These are phyloP conservation scores for Inonotus obliquus DNA, from an alignment of 1,284 basidiomycete genomes.

Conservation along the genomic window DNA sequence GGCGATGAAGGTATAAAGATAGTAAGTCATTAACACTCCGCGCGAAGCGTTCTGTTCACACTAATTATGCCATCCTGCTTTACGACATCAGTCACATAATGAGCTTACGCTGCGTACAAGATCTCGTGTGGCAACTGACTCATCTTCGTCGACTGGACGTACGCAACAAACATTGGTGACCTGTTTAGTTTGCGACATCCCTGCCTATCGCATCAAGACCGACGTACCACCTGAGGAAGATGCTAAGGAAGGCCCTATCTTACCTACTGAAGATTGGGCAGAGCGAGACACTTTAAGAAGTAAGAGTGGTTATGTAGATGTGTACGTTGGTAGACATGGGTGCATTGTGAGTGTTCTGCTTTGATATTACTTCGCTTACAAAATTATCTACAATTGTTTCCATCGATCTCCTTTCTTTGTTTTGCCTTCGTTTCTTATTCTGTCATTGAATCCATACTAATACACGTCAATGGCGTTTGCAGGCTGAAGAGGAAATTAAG, in stretches of 20 bases:
- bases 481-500: conserved; percentile 46
- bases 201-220: conserved; percentile 68
- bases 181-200: conserved; percentile 62
- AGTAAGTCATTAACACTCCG: conserved; percentile 36
- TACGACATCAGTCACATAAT: conserved; percentile 47
- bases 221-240: conserved; percentile 52
- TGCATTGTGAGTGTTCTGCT: conserved; percentile 54
- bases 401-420: background rate
- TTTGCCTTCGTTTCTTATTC: background rate
- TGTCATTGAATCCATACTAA: background rate
- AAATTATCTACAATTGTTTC: background rate
- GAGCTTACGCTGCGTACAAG: conserved; percentile 65
- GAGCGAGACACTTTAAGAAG: conserved; percentile 68
- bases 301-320: conserved; percentile 66
- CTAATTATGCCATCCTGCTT: background rate
- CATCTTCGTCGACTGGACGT: conserved; percentile 42
- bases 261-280: conserved; percentile 70
- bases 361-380: conserved; percentile 8
- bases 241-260: conserved; percentile 58
- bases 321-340: conserved; percentile 40
- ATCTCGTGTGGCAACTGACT: conserved; percentile 38
- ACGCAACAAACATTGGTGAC: conserved; percentile 45
- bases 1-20: conserved; percentile 63
- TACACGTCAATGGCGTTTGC: conserved; percentile 8
- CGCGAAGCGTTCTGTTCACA: background rate